Base-by-base conservation (phyloP, 805 yeast genomes). In the Nakazawaea ernobii region DNA sequence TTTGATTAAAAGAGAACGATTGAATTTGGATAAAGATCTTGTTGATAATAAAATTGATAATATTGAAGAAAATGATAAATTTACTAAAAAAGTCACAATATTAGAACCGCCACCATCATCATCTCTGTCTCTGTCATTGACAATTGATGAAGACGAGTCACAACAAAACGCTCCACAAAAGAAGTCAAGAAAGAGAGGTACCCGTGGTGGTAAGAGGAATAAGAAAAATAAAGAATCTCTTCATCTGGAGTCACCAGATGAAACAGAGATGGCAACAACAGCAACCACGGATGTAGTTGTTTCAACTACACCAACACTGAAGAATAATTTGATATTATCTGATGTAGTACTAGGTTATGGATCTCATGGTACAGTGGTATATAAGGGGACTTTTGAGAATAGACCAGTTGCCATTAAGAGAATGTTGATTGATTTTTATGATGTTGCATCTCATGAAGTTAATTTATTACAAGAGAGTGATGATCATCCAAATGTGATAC, bases 341-440 rank as follows among this genome's bases (percentile, higher is more conserved):
- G 85, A 85, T 52, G 79, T 75, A 28, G 75, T 90, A n/a, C 67
- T 94, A 43, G 99, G 99, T 0, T 89, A 88, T 61, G 99, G 99
- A 1, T 88, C 97, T 0, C 96, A 91, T 56, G 99, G 99, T 27
- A 94, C 99, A 0, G 89, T 92, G 28, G 99, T 94, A 1, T 89
- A 81, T 60, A 80, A 84, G 59, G 99, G 99, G 0, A 76, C 79
- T 4, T 94, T 91, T 67, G 97, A 92, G 59, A 84, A 81, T 55
- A 74, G 99, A 48, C 96, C 95, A 1, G 99, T 94, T 6, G 99
- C 99, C 0, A 95, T 94, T 6, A 94, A 94, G 62, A 70, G 98
- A 57, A 87, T 94, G 95, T 69, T 94, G 45, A 73, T 91, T 33
- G 97, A 91, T 60, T 94, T 91, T 59, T 92, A 86, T 63, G 97